Conservation (phyloP, 2,329 filamentous ascomycete genomes). For the Sporothrix curviconia region DNA sequence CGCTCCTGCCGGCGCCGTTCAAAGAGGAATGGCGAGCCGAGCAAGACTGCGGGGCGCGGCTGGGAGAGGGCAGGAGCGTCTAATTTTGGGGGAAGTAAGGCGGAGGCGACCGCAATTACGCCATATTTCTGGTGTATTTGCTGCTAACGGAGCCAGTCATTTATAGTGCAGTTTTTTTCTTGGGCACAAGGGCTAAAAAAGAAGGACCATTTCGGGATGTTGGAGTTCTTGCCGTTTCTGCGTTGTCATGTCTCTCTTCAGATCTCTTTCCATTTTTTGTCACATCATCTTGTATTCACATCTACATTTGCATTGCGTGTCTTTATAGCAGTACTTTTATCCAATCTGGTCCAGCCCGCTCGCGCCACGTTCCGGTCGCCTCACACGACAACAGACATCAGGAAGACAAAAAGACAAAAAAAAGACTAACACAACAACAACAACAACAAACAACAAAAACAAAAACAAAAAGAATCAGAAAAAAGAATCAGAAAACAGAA, state of each 20-base stretch:
- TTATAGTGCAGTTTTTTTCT: constrained; percentile 2
- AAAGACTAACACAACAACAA: too few relatives aligned
- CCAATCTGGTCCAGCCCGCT: too few relatives aligned
- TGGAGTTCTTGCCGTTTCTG: not conserved
- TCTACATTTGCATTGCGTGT: not conserved
- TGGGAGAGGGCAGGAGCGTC: not conserved
- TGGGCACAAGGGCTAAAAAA: not conserved
- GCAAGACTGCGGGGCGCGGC: not conserved
- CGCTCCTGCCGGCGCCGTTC: not conserved
- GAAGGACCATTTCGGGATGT: not conserved
- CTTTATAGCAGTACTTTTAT: too few relatives aligned
- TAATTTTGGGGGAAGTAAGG: not conserved
- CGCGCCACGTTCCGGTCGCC: too few relatives aligned
- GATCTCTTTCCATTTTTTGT: not conserved
- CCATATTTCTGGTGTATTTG: constrained; percentile 4
- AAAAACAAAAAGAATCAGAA: too few relatives aligned
- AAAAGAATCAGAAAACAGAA: too few relatives aligned
- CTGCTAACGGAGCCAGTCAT: not conserved
- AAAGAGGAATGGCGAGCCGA: constrained; percentile 7
- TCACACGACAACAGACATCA: too few relatives aligned
- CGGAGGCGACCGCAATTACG: constrained; percentile 1
- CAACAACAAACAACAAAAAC: too few relatives aligned
- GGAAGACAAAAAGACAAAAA: too few relatives aligned
- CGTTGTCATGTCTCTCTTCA: not conserved
- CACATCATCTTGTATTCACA: not conserved